A percentile compares a stretch with the other conserved stretches of the same genome.
Conservation (phyloP, 352 stramenopile genomes). For the Lagenidium giganteum region DNA sequence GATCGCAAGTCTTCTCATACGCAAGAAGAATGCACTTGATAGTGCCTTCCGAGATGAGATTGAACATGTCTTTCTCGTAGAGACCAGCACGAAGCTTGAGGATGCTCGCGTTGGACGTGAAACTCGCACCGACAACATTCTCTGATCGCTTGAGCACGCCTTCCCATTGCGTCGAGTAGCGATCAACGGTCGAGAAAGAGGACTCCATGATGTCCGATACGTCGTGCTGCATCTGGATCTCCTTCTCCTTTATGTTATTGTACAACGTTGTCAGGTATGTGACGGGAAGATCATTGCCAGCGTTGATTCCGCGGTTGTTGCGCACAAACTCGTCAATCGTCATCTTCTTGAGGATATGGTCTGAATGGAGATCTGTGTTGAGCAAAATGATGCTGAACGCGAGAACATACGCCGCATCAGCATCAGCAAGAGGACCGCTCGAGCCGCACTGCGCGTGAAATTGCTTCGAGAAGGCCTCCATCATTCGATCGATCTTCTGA, state of each 20-base stretch:
- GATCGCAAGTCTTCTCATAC: constrained; percentile 81
- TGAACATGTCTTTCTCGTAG: constrained; percentile 88
- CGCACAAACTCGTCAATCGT: constrained; percentile 82
- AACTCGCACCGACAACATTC: constrained; percentile 83
- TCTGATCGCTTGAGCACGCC: constrained; percentile 81
- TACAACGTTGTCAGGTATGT: constrained; percentile 76
- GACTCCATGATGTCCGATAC: constrained; percentile 79
- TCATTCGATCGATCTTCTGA: constrained; percentile 98
- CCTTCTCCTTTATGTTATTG: constrained; percentile 72
- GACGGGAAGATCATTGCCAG: constrained; percentile 59
- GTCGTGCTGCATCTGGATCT: constrained; percentile 89
- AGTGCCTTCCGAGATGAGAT: constrained; percentile 69
- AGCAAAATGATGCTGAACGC: constrained; percentile 99
- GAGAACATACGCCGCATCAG: constrained; percentile 94
- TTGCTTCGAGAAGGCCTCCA: constrained; percentile 95
- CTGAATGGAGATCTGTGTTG: constrained; percentile 98
- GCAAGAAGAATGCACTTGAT: constrained; percentile 78
- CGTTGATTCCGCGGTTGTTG: constrained; percentile 87
- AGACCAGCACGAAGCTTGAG: constrained; percentile 76
- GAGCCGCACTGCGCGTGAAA: constrained; percentile 80
- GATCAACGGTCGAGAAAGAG: constrained; percentile 55
- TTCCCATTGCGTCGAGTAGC: constrained; percentile 86
- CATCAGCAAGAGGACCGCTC: constrained; percentile 57
- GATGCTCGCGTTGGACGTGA: constrained; percentile 83
- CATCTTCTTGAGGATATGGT: constrained; percentile 88